These are phyloP conservation scores for Sarocladium strictum DNA, from an alignment of 2,329 filamentous ascomycete genomes.

Conservation along the genomic window DNA sequence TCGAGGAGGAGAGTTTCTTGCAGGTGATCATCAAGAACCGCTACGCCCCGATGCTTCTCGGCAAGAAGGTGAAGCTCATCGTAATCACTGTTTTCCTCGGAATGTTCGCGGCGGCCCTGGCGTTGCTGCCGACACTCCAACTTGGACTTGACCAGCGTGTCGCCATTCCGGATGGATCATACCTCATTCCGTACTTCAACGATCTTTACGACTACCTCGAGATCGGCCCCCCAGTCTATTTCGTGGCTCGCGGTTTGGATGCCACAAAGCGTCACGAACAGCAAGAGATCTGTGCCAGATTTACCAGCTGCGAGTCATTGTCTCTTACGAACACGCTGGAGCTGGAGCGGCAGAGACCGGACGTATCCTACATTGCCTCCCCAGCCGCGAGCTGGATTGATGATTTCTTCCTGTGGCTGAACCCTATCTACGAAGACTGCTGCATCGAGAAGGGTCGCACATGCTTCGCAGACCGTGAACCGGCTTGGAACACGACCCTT, in stretches of 20 bases:
- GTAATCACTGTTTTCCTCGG: slow-evolving; percentile 81
- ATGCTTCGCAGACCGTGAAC: slow-evolving; percentile 74
- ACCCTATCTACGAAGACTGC: slow-evolving; percentile 67
- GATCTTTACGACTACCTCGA: slow-evolving; percentile 92
- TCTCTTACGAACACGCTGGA: slow-evolving; percentile 89
- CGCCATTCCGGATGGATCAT: slow-evolving; percentile 88
- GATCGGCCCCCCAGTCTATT: slow-evolving; percentile 90
- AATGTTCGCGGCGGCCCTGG: slow-evolving; percentile 77
- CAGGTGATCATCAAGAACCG: slow-evolving; percentile 85
- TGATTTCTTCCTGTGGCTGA: slow-evolving; percentile 95
- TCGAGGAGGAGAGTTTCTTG: slow-evolving; percentile 75
- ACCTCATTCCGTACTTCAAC: slow-evolving; percentile 93
- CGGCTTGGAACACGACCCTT: slow-evolving; percentile 84
- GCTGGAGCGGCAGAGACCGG: slow-evolving; percentile 83
- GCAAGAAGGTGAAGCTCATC: slow-evolving; percentile 69
- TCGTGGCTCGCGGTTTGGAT: slow-evolving; percentile 80
- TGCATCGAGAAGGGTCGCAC: slow-evolving; percentile 65
- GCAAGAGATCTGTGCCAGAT: slow-evolving; percentile 82
- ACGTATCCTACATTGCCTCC: slow-evolving; percentile 82
- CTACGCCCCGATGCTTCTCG: slow-evolving; percentile 78
- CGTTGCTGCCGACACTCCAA: slow-evolving; percentile 75
- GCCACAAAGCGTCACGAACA: slow-evolving; percentile 70
- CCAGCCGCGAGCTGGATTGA: slow-evolving; percentile 94
- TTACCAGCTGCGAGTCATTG: slow-evolving; percentile 77
- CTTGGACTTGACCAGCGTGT: slow-evolving; percentile 92